Conservation (phyloP, 2,329 filamentous ascomycete genomes). For the Aspergillus unguis region DNA sequence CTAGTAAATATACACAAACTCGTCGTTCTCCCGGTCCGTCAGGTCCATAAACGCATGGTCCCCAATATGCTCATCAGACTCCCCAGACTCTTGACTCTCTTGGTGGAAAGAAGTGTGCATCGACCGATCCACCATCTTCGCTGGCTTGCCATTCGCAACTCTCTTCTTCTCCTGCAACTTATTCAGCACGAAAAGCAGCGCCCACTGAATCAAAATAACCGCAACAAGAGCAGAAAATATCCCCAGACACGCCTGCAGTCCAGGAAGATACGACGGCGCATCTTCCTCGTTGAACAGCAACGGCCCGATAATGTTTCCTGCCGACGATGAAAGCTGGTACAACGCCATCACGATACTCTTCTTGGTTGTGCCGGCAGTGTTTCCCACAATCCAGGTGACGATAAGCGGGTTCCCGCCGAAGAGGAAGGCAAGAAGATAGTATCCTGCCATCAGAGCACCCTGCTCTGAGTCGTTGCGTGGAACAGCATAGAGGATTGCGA, state of each 20-base stretch:
- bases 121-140: constrained; percentile 56
- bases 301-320: constrained; percentile 66
- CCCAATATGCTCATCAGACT: constrained; percentile 37
- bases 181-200: constrained; percentile 53
- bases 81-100: constrained; percentile 17
- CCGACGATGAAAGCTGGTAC: constrained; percentile 60
- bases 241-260: constrained; percentile 51
- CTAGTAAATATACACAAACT: constrained; percentile 63
- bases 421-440: constrained; percentile 65
- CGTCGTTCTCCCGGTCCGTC: constrained; percentile 64
- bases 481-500: constrained; percentile 54
- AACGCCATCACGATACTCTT: constrained; percentile 62
- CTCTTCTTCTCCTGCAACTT: constrained; percentile 54
- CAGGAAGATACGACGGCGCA: constrained; percentile 57
- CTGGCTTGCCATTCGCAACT: constrained; percentile 59
- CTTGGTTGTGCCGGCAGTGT: constrained; percentile 66
- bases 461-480: constrained; percentile 43
- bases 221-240: constrained; percentile 51
- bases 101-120: constrained; percentile 47
- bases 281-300: constrained; percentile 59
- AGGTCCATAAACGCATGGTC: constrained; percentile 57
- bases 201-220: constrained; percentile 53
- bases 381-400: constrained; percentile 66
- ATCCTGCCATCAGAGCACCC: constrained; percentile 55
- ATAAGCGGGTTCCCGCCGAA: constrained; percentile 65